Base-by-base conservation (phyloP, 768 basidiomycete genomes). In the Suillus alpinus region DNA sequence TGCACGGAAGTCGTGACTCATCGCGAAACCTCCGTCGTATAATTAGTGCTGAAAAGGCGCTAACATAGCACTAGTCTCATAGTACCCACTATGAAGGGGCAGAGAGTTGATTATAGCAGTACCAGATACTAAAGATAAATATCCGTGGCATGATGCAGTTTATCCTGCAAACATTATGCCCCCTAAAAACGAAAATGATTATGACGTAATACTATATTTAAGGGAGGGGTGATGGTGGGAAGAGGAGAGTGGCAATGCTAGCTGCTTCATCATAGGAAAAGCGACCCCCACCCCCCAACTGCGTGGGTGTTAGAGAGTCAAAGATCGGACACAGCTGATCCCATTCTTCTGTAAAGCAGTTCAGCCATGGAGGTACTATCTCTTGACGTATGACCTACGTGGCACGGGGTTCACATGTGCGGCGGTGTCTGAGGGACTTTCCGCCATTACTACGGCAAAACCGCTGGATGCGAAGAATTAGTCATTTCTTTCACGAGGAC, bases 361-460 rank as follows among this genome's bases (percentile, higher is more conserved):
- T 60, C 39, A 20, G 18, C 8, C 14, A 53, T 20, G 20, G 20
- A 53, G 36, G 6, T 12, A 23, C n/a, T 4, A 13, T 23, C 34
- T 2, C n/a, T 16, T 32, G 1, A 36, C 23, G 6, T 36, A 53
- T 36, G 29, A 52, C 51, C 1, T 34, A 52, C 51, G 3, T 20
- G 51, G 51, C 4, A 52, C 13, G 13, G 51, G 51, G 20, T n/a
- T 36, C 9, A 36, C 5, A 20, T 52, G 51, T 36, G 51, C 34
- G 13, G 6, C 18, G 6, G 57, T 47, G 16, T 51, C 57, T 4
- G 14, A 18, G 18, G 71, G 67, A 0, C 67, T 66, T 62, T 73
- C 71, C 0, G 70, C 72, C 61, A 73, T 59, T 10, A 75, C 55
- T 37, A 73, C 67, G 50, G 71, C 72, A 58, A 75, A 73, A 8